Percentiles rank a stretch among this genome's conserved stretches.
These are phyloP conservation scores for Dactylellina drechsleri DNA, from an alignment of 2,329 filamentous ascomycete species.

Conservation along the genomic window DNA sequence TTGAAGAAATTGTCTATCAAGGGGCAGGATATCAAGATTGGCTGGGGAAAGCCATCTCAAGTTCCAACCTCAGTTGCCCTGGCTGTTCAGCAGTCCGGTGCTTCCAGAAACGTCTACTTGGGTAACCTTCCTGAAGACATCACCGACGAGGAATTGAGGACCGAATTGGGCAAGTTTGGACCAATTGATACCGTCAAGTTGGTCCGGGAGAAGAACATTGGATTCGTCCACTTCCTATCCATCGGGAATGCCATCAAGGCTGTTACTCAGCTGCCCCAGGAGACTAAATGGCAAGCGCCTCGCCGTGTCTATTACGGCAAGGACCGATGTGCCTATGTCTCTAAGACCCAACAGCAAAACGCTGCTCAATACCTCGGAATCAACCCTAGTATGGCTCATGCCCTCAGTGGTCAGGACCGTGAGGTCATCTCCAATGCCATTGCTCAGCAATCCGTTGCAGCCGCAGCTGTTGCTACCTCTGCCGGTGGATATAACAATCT, in stretches of 20 bases:
- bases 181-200: conserved; percentile 97
- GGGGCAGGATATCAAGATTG: conserved; percentile 98
- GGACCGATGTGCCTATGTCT: conserved; percentile 97
- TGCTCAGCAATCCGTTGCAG: conserved; percentile 96
- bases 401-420: conserved; percentile 93
- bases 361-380: conserved; percentile 98
- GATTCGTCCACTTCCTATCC: conserved; percentile 95
- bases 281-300: conserved; percentile 94
- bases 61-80: conserved; percentile 97
- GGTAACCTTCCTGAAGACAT: conserved; percentile 92
- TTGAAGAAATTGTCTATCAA: conserved; percentile 99
- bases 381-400: conserved; percentile 93
- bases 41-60: conserved; percentile 98
- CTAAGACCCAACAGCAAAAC: conserved; percentile 99
- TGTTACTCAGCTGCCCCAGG: conserved; percentile 93
- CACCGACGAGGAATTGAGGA: conserved; percentile 87
- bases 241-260: conserved; percentile 99
- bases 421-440: conserved; percentile 96
- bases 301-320: conserved; percentile 98
- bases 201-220: conserved; percentile 96
- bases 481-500: conserved; percentile 97
- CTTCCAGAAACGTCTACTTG: conserved; percentile 95
- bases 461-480: conserved; percentile 93
- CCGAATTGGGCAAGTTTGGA: conserved; percentile 95
- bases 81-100: conserved; percentile 95